A percentile compares a stretch with the other conserved stretches of the same genome.
These are phyloP conservation scores for Cyberlindnera euphorbiae DNA, from an alignment of 805 yeast genomes.

Conservation along the genomic window DNA sequence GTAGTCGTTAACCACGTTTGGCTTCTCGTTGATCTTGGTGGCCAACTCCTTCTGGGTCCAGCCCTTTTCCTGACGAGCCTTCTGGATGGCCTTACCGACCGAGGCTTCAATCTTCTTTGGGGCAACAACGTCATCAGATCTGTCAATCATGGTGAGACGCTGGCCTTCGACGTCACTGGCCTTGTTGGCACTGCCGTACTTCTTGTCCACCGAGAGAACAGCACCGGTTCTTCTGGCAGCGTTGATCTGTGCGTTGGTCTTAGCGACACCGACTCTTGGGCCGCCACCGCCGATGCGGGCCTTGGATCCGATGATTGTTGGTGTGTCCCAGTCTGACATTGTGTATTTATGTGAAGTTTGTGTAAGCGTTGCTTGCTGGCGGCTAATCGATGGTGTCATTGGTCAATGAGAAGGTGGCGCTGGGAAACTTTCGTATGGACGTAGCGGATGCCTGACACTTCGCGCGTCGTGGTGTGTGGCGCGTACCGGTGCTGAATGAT, in stretches of 20 bases:
- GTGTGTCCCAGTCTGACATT: conserved; percentile 86
- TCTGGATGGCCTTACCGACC: conserved; percentile 84
- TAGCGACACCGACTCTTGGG: conserved; percentile 81
- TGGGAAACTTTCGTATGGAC: too few species aligned
- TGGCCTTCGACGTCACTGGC: conserved; percentile 85
- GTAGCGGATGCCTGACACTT: too few species aligned
- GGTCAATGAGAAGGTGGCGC: too few species aligned
- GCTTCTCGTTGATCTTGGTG: conserved; percentile 92
- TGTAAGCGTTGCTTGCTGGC: neutral
- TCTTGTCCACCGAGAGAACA: conserved; percentile 89
- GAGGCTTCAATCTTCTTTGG: conserved; percentile 79
- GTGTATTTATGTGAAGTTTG: too few species aligned
- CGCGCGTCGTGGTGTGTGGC: too few species aligned
- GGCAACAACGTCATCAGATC: conserved; percentile 88
- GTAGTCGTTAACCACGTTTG: conserved; percentile 90
- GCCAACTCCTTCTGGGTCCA: conserved; percentile 96
- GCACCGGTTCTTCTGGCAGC: conserved; percentile 92
- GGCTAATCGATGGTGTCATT: neutral
- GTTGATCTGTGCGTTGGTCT: conserved; percentile 71
- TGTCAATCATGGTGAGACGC: conserved; percentile 87
- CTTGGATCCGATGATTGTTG: conserved; percentile 82
- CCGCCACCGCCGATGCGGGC: conserved; percentile 88
- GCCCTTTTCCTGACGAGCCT: conserved; percentile 83
- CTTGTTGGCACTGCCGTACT: conserved; percentile 64
- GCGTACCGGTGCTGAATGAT: neutral